A percentile compares a stretch with the other conserved stretches of the same genome.
Conservation (phyloP, 768 basidiomycete genomes). For the Leucosporidium scottii region DNA sequence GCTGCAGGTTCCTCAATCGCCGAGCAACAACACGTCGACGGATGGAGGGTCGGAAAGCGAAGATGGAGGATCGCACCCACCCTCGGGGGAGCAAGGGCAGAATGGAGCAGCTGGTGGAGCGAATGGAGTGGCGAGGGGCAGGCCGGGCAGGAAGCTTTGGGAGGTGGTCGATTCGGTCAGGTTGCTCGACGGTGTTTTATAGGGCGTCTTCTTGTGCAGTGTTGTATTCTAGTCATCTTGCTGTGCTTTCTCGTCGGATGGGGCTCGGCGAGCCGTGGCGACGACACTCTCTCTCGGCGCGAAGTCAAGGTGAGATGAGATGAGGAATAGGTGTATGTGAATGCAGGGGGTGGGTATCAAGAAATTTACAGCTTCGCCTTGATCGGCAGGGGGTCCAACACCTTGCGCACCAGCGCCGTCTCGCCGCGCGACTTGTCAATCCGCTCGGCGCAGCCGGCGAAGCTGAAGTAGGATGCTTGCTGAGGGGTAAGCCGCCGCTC, state of each 20-base stretch:
- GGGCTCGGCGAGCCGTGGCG: too few relatives aligned
- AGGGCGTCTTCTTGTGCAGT: too few relatives aligned
- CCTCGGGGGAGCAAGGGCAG: neutral
- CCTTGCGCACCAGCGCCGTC: neutral
- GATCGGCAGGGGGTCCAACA: neutral
- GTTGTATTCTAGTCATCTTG: too few relatives aligned
- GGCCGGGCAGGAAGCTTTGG: slow-evolving; percentile 29
- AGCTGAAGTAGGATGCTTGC: neutral
- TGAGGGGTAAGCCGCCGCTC: neutral
- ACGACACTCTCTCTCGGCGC: too few relatives aligned
- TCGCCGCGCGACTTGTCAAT: neutral
- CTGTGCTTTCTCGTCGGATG: too few relatives aligned
- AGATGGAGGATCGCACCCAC: neutral
- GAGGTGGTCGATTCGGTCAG: slow-evolving; percentile 28
- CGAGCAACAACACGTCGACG: neutral
- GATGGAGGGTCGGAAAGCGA: neutral
- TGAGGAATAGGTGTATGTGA: too few relatives aligned
- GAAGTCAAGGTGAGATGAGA: too few relatives aligned
- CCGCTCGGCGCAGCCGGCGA: neutral
- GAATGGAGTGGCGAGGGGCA: neutral
- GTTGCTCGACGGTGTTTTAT: slow-evolving; percentile 23
- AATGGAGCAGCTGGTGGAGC: neutral
- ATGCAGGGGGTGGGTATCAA: too few relatives aligned
- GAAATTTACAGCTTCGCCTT: neutral
- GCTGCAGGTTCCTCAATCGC: neutral